phyloP scores from a whole-genome alignment of 2,329 filamentous ascomycete genomes.

The Claviceps digitariae region DNA sequence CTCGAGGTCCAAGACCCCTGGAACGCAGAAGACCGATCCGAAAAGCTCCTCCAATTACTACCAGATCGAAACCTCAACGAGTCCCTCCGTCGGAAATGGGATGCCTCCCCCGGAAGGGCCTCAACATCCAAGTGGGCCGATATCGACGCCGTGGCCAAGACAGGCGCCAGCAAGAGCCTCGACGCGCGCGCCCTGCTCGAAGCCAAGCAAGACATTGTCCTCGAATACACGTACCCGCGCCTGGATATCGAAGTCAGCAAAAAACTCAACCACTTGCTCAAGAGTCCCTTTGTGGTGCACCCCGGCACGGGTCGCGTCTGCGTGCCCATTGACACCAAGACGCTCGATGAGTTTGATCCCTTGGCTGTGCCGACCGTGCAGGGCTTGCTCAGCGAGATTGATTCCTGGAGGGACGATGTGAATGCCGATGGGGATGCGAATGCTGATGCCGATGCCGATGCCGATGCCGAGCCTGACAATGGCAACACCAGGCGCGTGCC shows the following conservation, averaged over 20 bases:
- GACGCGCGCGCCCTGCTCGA: constrained; percentile 63
- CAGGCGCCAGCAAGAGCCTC: constrained; percentile 57
- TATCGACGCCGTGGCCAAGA: constrained; percentile 74
- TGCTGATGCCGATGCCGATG: constrained; percentile 15
- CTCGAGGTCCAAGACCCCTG: constrained; percentile 81
- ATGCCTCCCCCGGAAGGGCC: constrained; percentile 61
- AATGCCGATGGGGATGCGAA: constrained; percentile 20
- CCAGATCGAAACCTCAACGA: constrained; percentile 68
- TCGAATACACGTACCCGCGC: constrained; percentile 95
- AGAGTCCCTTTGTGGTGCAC: constrained; percentile 92
- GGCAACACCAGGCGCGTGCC: constrained; percentile 32
- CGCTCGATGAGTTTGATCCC: constrained; percentile 74
- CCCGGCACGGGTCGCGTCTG: constrained; percentile 89
- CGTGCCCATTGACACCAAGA: constrained; percentile 72
- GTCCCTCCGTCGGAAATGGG: constrained; percentile 81
- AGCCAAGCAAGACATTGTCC: constrained; percentile 87
- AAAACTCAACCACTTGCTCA: constrained; percentile 95
- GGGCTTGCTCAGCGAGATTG: constrained; percentile 69
- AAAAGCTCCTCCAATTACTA: constrained; percentile 70
- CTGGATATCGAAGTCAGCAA: constrained; percentile 96
- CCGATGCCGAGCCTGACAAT: constrained; percentile 28
- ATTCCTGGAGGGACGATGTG: constrained; percentile 50
- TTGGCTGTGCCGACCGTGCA: constrained; percentile 81
- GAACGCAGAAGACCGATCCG: constrained; percentile 52
- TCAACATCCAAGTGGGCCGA: constrained; percentile 85